Evolutionary conservation across 169 alveolate species (phyloP).

Genomic region (Neospora caninum): DNA sequence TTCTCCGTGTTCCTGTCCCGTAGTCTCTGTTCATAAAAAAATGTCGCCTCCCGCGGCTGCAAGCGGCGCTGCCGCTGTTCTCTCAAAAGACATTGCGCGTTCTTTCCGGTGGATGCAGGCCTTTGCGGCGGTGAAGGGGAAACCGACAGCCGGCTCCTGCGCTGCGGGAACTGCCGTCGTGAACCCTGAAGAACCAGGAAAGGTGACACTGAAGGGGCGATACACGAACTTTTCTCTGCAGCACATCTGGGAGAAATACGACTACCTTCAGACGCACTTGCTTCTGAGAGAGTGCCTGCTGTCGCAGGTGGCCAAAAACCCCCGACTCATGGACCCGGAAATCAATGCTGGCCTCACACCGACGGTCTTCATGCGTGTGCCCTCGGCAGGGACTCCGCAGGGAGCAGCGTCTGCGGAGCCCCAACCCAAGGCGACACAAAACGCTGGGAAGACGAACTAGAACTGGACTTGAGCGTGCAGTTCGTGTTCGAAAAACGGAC

Average conservation of each 20-base stretch:
- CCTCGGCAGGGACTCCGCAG: neutral
- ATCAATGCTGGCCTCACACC: slow-evolving; percentile 34
- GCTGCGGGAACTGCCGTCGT: slow-evolving; percentile 40
- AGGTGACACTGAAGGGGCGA: slow-evolving; percentile 42
- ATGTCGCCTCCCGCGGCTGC: slow-evolving; percentile 33
- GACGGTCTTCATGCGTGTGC: slow-evolving; percentile 1
- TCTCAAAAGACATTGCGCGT: slow-evolving; percentile 26
- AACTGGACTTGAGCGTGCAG: neutral
- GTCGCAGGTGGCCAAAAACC: slow-evolving; percentile 53
- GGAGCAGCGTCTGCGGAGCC: neutral
- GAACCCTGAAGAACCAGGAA: neutral
- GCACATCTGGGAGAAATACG: slow-evolving; percentile 65
- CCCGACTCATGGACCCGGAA: slow-evolving; percentile 55
- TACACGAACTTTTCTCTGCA: slow-evolving; percentile 66
- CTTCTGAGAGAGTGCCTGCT: slow-evolving; percentile 45
- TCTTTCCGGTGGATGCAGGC: slow-evolving; percentile 51
- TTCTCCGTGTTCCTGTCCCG: neutral
- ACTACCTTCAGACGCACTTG: slow-evolving; percentile 63
- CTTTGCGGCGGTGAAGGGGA: slow-evolving; percentile 31
- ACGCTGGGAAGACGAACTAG: too few species aligned
- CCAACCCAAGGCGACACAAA: too few species aligned
- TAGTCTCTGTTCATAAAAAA: neutral
- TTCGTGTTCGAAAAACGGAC: neutral
- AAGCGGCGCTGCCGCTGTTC: slow-evolving; percentile 30
- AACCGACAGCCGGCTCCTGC: slow-evolving; percentile 28